These are phyloP conservation scores for Starmerella sirachaensis DNA, from an alignment of 805 yeast genomes.

Conservation along the genomic window DNA sequence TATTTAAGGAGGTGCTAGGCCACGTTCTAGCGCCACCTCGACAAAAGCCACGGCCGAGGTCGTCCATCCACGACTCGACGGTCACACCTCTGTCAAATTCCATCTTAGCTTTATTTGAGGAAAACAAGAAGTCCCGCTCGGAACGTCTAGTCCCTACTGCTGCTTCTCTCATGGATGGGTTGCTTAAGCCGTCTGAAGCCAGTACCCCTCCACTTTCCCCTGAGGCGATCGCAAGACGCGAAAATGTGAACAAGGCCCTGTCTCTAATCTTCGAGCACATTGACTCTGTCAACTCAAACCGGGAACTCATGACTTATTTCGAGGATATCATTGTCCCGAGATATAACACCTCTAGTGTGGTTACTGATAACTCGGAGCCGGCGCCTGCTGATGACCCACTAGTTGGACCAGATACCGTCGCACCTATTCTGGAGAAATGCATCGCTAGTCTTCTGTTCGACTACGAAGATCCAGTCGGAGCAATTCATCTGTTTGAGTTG, in stretches of 20 bases:
- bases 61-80: neutral
- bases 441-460: conserved; percentile 15
- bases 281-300: conserved; percentile 20
- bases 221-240: conserved; percentile 2
- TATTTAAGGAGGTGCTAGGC: conserved; percentile 15
- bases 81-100: conserved; percentile 10
- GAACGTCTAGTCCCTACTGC: neutral
- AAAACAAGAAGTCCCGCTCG: neutral
- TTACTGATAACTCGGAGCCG: neutral
- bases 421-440: conserved; percentile 13
- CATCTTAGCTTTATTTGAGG: conserved; percentile 14
- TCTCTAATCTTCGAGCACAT: conserved; percentile 21
- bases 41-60: neutral
- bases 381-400: conserved; percentile 2
- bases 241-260: neutral
- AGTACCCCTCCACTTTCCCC: neutral
- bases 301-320: conserved; percentile 22
- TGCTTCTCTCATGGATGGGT: conserved; percentile 12
- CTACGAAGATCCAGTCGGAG: conserved; percentile 27
- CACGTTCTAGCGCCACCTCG: conserved; percentile 18
- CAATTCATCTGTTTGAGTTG: conserved; percentile 30
- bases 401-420: conserved; percentile 11
- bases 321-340: conserved; percentile 16
- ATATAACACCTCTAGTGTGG: conserved; percentile 4
- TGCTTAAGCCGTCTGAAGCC: neutral